Conservation (phyloP, 1,284 basidiomycete species). For the Sporisorium iseilematis-ciliati region DNA sequence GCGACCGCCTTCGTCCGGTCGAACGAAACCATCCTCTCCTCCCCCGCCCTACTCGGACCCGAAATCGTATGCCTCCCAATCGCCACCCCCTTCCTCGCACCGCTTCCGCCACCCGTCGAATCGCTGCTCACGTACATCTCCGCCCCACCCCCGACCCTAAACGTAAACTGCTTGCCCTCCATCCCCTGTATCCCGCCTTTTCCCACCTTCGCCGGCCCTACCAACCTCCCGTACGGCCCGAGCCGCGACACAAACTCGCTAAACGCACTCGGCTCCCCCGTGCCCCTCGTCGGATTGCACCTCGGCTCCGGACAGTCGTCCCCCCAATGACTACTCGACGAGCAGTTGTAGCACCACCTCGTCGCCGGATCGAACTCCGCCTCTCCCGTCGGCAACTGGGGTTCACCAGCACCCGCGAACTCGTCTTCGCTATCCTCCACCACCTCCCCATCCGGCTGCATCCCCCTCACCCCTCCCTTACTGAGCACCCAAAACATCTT, state of each 20-base stretch:
- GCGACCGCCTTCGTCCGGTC: constrained; percentile 25
- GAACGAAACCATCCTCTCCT: constrained; percentile 12
- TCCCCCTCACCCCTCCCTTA: constrained; percentile 17
- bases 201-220: too few relatives aligned
- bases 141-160: constrained; percentile 39
- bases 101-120: constrained; percentile 15
- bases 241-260: constrained; percentile 77
- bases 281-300: constrained; percentile 73
- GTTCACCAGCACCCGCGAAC: constrained; percentile 26
- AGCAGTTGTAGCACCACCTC: constrained; percentile 91
- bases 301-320: constrained; percentile 81
- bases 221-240: constrained; percentile 79
- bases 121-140: constrained; percentile 44
- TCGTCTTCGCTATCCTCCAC: constrained; percentile 35
- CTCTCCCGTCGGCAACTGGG: constrained; percentile 13
- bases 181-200: constrained; percentile 28
- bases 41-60: not conserved
- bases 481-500: constrained; percentile 31
- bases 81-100: constrained; percentile 5
- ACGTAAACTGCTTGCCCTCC: constrained; percentile 48
- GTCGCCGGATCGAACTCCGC: constrained; percentile 70
- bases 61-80: constrained; percentile 29
- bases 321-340: constrained; percentile 81
- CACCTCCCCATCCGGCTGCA: constrained; percentile 35
- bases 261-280: constrained; percentile 80